Conservation (phyloP, 192 early-diverging fungal genomes). For the Podila epicladia region DNA sequence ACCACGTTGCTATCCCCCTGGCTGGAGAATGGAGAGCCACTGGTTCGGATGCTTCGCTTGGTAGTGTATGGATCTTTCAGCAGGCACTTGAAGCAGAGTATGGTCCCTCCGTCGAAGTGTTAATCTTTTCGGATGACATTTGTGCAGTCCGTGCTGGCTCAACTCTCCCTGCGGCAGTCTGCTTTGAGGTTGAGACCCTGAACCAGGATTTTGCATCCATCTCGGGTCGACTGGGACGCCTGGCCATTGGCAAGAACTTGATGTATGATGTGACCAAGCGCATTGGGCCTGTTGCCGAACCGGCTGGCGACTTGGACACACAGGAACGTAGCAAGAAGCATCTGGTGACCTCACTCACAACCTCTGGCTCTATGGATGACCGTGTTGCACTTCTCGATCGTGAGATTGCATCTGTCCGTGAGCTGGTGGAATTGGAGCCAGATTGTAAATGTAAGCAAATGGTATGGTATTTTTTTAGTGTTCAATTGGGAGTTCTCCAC, state of each 20-base stretch:
- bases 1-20: slow-evolving; percentile 19
- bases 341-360: slow-evolving; percentile 30
- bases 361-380: slow-evolving; percentile 27
- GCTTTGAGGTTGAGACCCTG: slow-evolving; percentile 40
- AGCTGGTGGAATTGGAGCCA: slow-evolving; percentile 81
- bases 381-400: slow-evolving; percentile 55
- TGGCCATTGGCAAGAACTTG: slow-evolving; percentile 34
- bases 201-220: slow-evolving; percentile 20
- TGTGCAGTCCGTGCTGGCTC: slow-evolving; percentile 26
- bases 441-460: slow-evolving; percentile 79
- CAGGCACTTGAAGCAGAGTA: slow-evolving; percentile 16
- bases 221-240: slow-evolving; percentile 19
- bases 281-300: slow-evolving; percentile 16
- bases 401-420: slow-evolving; percentile 71
- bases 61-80: slow-evolving; percentile 45
- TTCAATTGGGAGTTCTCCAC: too few species aligned
- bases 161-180: slow-evolving; percentile 15
- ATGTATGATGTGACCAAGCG: slow-evolving; percentile 47
- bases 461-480: not conserved
- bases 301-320: slow-evolving; percentile 15
- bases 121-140: slow-evolving; percentile 34
- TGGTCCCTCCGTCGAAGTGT: slow-evolving; percentile 38
- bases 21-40: slow-evolving; percentile 49
- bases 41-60: slow-evolving; percentile 23
- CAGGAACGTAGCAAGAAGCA: slow-evolving; percentile 8